Conservation (phyloP, 2,329 filamentous ascomycete genomes). For the Westerdykella ornata region DNA sequence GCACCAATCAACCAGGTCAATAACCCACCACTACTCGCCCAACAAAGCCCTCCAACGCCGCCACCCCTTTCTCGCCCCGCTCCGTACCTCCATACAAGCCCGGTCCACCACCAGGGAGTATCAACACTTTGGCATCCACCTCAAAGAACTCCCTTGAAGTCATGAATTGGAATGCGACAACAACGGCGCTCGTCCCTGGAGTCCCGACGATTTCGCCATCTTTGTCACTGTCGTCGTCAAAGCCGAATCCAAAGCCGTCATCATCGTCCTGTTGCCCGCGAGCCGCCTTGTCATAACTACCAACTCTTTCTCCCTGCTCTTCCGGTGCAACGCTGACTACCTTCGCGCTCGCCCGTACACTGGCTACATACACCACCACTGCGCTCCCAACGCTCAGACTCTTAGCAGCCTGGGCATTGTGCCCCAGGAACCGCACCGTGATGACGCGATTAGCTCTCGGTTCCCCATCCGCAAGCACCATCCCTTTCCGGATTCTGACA, state of each 20-base stretch:
- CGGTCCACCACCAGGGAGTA: slow-evolving; percentile 64
- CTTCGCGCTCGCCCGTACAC: slow-evolving; percentile 73
- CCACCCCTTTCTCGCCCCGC: slow-evolving; percentile 43
- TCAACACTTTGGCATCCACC: slow-evolving; percentile 60
- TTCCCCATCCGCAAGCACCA: slow-evolving; percentile 62
- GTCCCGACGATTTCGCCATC: slow-evolving; percentile 24
- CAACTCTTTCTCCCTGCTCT: slow-evolving; percentile 15
- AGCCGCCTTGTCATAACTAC: slow-evolving; percentile 7
- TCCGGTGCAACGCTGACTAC: slow-evolving; percentile 49
- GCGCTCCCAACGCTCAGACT: slow-evolving; percentile 60
- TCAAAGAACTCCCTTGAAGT: slow-evolving; percentile 68
- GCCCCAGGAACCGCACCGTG: slow-evolving; percentile 59
- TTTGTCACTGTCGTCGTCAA: slow-evolving; percentile 41
- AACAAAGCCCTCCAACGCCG: slow-evolving; percentile 65
- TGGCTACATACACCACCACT: slow-evolving; percentile 80
- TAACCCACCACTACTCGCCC: slow-evolving; percentile 49
- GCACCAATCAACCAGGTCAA: background rate
- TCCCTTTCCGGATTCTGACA: slow-evolving; percentile 61
- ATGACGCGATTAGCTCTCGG: slow-evolving; percentile 47
- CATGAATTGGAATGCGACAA: slow-evolving; percentile 60
- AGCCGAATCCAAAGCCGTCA: slow-evolving; percentile 49
- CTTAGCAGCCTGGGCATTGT: slow-evolving; percentile 50
- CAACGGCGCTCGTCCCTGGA: slow-evolving; percentile 32
- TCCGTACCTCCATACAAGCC: slow-evolving; percentile 52
- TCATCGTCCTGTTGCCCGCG: slow-evolving; percentile 15